These are phyloP conservation scores for Trametes sp. DNA, from an alignment of 1,284 basidiomycete species.

Conservation along the genomic window DNA sequence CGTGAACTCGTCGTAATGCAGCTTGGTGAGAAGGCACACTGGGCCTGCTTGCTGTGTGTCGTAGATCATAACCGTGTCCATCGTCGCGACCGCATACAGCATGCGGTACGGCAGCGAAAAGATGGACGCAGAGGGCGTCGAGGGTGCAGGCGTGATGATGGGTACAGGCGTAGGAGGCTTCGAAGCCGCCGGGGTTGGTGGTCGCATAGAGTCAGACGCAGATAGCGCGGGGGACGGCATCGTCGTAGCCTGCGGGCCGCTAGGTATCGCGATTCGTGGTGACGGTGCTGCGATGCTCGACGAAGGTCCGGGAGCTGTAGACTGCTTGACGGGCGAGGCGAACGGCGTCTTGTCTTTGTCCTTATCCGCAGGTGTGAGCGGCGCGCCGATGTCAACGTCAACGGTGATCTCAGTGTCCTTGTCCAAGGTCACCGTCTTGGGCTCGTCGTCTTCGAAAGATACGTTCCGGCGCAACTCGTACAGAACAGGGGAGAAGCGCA, in stretches of 20 bases:
- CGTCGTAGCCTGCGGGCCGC: conserved; percentile 47
- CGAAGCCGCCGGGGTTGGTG: conserved; percentile 63
- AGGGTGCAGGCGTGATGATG: conserved; percentile 38
- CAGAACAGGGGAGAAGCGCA: conserved; percentile 92
- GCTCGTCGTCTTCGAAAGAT: conserved; percentile 52
- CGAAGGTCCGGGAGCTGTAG: conserved; percentile 8
- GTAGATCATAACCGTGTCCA: conserved; percentile 95
- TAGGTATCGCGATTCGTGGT: conserved; percentile 43
- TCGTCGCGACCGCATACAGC: conserved; percentile 96
- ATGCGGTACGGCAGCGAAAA: conserved; percentile 95
- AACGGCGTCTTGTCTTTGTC: conserved; percentile 31
- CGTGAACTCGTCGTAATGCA: conserved; percentile 98
- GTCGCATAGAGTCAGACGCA: conserved; percentile 59
- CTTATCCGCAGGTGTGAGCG: conserved; percentile 8
- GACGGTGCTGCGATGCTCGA: conserved; percentile 45
- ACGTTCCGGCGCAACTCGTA: conserved; percentile 84
- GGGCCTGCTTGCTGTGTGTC: conserved; percentile 97
- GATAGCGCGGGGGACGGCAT: conserved; percentile 66
- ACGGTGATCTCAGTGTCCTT: conserved; percentile 77
- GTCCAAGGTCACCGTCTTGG: conserved; percentile 64
- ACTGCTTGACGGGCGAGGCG: conserved; percentile 23
- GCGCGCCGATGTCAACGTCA: conserved; percentile 53
- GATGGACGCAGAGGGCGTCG: conserved; percentile 62
- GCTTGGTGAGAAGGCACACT: conserved; percentile 90
- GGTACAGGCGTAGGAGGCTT: conserved; percentile 59